Base-by-base conservation (phyloP, 2,329 filamentous ascomycete species). In the Byssothecium circinans region DNA sequence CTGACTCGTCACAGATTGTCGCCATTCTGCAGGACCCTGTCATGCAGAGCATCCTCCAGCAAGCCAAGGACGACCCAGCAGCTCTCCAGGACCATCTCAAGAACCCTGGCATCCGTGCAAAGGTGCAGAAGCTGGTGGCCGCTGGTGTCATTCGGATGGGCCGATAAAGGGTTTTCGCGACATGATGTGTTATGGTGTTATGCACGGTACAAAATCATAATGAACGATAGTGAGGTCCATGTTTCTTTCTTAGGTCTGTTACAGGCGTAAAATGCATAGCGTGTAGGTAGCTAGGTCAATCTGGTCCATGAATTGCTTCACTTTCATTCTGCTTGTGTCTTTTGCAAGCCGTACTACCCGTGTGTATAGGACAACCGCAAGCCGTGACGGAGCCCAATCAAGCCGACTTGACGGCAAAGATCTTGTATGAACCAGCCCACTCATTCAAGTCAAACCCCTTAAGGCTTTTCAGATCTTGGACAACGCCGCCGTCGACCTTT, bases 71-170 rank as follows among this genome's bases (percentile, higher is more conserved):
- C 45, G 89, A 99, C 65, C 94, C 94, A 15, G 87, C 87, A 40
- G 94, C 94, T 37, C 82, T 99, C 54, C 87, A 95, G 70, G 92
- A 99, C 73, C 95, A 99, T 75, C 96, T 99, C 89, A 89, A 86
- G 78, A 99, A 97, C 78, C 83, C 90, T 0, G 81, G 80, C 49
- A 88, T 99, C 60, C 81, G 85, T 50, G 82, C 82, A 62, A 96
- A 96, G 82, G 88, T 99, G 56, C 90, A 96, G 79, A 96, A 96
- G 77, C 78, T 97, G 62, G 86, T 96, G 58, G 90, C 90, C 45
- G 91, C 92, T 35, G 91, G 94, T 66, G 91, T 96, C 12, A 96
- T 96, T 63, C 84, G 89, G 35, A 79, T 92, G 58, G 88, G 88
- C 38, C 73, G 78, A 69, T 80, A 53, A 53, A 34, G 30, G n/a